Evolutionary conservation across 73 alveolate genomes (phyloP).

Genomic region (Tetrahymena borealis): DNA sequence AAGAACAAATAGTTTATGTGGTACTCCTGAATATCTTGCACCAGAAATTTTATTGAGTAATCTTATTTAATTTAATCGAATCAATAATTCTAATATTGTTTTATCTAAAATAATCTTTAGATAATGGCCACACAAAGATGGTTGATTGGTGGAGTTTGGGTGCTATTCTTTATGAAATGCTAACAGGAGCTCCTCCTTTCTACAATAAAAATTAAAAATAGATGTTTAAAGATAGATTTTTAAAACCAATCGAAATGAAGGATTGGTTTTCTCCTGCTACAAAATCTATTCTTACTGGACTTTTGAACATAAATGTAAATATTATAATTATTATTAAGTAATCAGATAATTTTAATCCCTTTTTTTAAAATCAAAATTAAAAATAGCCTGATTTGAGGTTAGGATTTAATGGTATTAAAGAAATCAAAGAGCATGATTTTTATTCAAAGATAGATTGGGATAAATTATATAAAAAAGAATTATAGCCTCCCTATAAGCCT

Average conservation of each 20-base stretch:
- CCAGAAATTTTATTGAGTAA: constrained; percentile 27
- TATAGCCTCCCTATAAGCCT: constrained; percentile 84
- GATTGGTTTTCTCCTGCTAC: constrained; percentile 58
- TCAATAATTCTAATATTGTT: too few species aligned
- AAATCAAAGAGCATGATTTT: constrained; percentile 61
- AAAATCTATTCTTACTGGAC: constrained; percentile 29
- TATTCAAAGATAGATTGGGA: constrained; percentile 65
- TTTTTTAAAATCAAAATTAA: neutral
- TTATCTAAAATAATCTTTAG: constrained; percentile 80
- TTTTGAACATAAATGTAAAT: constrained; percentile 38
- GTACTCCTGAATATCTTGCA: constrained; percentile 42
- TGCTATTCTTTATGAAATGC: constrained; percentile 82
- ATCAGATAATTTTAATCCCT: too few species aligned
- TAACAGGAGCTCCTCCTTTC: constrained; percentile 86
- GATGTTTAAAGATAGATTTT: constrained; percentile 50
- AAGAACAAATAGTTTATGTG: constrained; percentile 22
- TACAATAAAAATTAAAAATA: constrained; percentile 56
- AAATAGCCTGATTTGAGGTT: constrained; percentile 42
- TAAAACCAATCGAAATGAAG: constrained; percentile 50
- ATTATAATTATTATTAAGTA: neutral
- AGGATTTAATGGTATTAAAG: constrained; percentile 27
- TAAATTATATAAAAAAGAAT: constrained; percentile 43
- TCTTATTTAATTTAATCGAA: neutral
- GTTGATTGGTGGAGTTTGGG: constrained; percentile 90
- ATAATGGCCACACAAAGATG: constrained; percentile 64